Base-by-base conservation (phyloP, 2,329 filamentous ascomycete species). In the Phialophora macrospora region DNA sequence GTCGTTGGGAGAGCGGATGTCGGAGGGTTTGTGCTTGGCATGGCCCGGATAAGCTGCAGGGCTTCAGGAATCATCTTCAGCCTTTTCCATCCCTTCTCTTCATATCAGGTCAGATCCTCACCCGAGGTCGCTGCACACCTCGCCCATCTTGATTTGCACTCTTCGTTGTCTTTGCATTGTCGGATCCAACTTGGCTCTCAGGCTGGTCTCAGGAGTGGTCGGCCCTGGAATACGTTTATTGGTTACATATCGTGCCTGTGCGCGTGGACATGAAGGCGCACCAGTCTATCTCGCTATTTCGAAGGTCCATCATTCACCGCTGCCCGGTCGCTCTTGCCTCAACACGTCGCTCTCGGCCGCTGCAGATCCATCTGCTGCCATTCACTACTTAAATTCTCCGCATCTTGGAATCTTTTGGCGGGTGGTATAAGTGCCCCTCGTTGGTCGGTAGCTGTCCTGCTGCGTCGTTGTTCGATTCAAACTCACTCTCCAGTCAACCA, bases 241-340 rank as follows among this genome's bases (percentile, higher is more conserved):
- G 49, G 55, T 55, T 52, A 34, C 55, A 65, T 64, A 58, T 62
- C 55, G 60, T 62, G 60, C 61, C 61, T 57, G 34, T 59, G 59
- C 34, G 64, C 48, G 59, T 49, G 65, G 67, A 66, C 55, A 63
- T 65, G 60, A 65, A 65, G 63, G 56, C 55, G 52, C 67, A 63
- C 55, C 49, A 51, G 46, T 41, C 46, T 63, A 51, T 67, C 55
- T 32, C 55, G 51, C 55, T 58, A 34, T 38, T 58, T 60, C 67
- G 62, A 68, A 52, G 58, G 48, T 57, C 49, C 54, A 57, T 52
- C 60, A 54, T 64, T 65, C 62, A 67, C 67, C 58, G 54, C 58
- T 60, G 55, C 59, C 48, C 59, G 49, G 55, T 68, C 63, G 62
- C 63, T 44, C 59, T 63, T 63, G 62, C 65, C 58, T 49, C 61